A percentile compares a stretch with the other conserved stretches of the same genome.
phyloP scores from a whole-genome alignment of 768 basidiomycete species.

The Rossbeevera mucosa region DNA sequence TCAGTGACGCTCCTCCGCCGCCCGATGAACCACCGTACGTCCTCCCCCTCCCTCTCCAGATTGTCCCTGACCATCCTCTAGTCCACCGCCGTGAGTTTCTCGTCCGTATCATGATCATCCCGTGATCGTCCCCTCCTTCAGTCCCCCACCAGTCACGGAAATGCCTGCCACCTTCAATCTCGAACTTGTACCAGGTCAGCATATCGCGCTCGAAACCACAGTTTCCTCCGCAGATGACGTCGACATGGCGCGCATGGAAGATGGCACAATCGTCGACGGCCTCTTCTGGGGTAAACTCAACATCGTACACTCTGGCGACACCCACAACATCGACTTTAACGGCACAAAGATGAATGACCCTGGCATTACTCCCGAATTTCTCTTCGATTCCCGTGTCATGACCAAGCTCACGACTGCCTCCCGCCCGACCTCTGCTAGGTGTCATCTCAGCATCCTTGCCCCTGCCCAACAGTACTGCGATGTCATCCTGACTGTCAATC shows the following conservation, averaged over 20 bases:
- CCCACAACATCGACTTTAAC: slow-evolving; percentile 75
- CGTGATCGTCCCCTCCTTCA: slow-evolving; percentile 18
- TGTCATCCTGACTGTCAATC: slow-evolving; percentile 64
- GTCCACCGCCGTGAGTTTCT: slow-evolving; percentile 47
- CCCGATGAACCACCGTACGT: slow-evolving; percentile 77
- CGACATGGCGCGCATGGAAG: slow-evolving; percentile 90
- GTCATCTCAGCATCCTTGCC: slow-evolving; percentile 68
- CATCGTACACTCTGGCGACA: slow-evolving; percentile 74
- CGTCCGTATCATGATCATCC: slow-evolving; percentile 11
- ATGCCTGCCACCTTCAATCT: slow-evolving; percentile 86
- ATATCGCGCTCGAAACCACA: slow-evolving; percentile 74
- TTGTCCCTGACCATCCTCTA: slow-evolving; percentile 20
- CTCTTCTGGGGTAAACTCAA: slow-evolving; percentile 85
- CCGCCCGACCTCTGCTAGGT: slow-evolving; percentile 72
- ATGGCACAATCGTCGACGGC: slow-evolving; percentile 81
- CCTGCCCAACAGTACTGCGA: slow-evolving; percentile 78
- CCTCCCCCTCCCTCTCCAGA: neutral
- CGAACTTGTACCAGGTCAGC: slow-evolving; percentile 74
- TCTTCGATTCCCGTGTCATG: slow-evolving; percentile 75
- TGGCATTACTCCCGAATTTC: slow-evolving; percentile 60
- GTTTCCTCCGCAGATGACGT: slow-evolving; percentile 75
- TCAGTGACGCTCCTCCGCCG: slow-evolving; percentile 80
- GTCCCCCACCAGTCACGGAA: slow-evolving; percentile 70
- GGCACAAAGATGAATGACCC: slow-evolving; percentile 69
- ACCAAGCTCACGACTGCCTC: slow-evolving; percentile 70